A percentile compares a stretch with the other conserved stretches of the same genome.
Conservation (phyloP, 176 grass and related monocot species). For the Musa troglodytarum region DNA sequence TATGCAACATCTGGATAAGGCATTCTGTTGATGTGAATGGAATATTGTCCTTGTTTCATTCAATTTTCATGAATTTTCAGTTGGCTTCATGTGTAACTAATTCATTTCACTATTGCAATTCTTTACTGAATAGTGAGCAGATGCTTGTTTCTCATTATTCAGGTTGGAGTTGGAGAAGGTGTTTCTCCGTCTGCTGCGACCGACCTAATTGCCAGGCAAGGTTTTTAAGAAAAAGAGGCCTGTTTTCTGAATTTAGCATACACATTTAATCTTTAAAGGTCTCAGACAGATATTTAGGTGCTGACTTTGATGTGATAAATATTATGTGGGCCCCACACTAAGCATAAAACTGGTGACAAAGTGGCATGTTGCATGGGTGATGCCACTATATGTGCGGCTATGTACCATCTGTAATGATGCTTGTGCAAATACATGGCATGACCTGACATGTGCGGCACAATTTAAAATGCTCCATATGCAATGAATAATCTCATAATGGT, state of each 20-base stretch:
- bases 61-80: constrained; percentile 2
- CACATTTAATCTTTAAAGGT: too few species aligned
- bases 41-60: not conserved
- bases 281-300: too few species aligned
- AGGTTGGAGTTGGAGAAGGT: constrained; percentile 99
- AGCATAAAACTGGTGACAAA: too few species aligned
- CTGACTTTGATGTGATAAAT: too few species aligned
- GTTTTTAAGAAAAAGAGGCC: not conserved
- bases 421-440: too few species aligned
- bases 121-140: not conserved
- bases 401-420: too few species aligned
- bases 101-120: not conserved
- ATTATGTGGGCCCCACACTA: too few species aligned
- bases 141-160: constrained; percentile 26
- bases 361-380: too few species aligned
- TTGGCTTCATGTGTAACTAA: not conserved
- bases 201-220: constrained; percentile 87
- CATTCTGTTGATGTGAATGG: not conserved
- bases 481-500: not conserved
- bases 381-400: too few species aligned
- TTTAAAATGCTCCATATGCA: too few species aligned
- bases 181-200: constrained; percentile 98
- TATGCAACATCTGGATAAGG: not conserved
- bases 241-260: not conserved
- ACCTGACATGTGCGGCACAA: too few species aligned